A percentile compares a stretch with the other conserved stretches of the same genome.
phyloP scores from a whole-genome alignment of 768 basidiomycete genomes.

The Russula vinacea region DNA sequence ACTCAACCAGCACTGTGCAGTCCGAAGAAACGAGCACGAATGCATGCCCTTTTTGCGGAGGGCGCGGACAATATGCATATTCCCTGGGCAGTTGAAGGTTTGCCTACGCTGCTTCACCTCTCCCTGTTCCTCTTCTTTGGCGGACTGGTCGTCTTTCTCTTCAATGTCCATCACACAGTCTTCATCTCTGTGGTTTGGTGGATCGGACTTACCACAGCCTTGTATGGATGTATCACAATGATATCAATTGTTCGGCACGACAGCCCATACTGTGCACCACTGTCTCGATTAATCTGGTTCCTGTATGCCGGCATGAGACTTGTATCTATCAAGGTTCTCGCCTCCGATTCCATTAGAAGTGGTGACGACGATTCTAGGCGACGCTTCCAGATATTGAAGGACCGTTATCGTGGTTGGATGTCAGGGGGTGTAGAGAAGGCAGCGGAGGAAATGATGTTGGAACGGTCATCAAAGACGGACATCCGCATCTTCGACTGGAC shows the following conservation, averaged over 20 bases:
- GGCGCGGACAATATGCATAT: background rate
- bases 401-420: no score
- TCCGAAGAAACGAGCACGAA: conserved; percentile 6
- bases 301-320: background rate
- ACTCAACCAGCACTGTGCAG: background rate
- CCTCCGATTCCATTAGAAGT: no score
- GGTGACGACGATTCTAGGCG: no score
- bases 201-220: background rate
- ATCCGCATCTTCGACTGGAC: background rate
- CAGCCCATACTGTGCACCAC: conserved; percentile 9
- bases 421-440: background rate
- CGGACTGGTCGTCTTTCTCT: background rate
- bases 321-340: background rate
- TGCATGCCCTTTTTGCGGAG: background rate
- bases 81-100: background rate
- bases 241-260: conserved; percentile 6
- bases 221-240: conserved; percentile 1
- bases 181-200: background rate
- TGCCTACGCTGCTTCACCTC: background rate
- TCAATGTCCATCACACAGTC: background rate
- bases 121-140: conserved; percentile 3
- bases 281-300: background rate
- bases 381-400: no score
- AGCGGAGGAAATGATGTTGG: background rate
- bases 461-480: background rate